A percentile compares a stretch with the other conserved stretches of the same genome.
Conservation (phyloP, 129 eudicot genomes). For the Escallonia herrerae region DNA sequence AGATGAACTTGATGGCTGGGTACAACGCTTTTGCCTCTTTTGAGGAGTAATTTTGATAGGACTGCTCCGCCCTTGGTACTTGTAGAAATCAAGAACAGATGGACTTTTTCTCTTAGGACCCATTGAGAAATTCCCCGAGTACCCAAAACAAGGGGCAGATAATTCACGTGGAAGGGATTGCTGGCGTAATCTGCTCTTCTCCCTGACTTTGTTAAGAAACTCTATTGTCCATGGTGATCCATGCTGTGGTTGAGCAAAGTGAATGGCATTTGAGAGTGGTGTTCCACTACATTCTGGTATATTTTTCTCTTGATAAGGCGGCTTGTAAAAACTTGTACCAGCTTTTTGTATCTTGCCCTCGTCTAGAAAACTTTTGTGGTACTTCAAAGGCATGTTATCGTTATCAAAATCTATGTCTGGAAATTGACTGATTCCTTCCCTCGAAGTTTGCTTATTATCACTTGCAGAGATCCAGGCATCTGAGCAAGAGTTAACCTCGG, state of each 20-base stretch:
- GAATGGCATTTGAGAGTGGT: conserved; percentile 69
- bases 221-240: conserved; percentile 98
- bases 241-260: conserved; percentile 38
- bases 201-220: conserved; percentile 74
- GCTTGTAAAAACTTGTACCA: conserved; percentile 15
- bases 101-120: conserved; percentile 81
- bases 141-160: conserved; percentile 45
- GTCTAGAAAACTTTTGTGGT: conserved; percentile 19
- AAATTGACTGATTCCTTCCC: conserved; percentile 24
- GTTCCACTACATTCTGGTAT: conserved; percentile 35
- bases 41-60: conserved; percentile 28
- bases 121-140: conserved; percentile 39
- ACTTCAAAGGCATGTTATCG: conserved; percentile 10
- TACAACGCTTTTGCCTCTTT: conserved; percentile 43
- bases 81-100: conserved; percentile 68
- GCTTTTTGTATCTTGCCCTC: conserved; percentile 22
- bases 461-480: conserved; percentile 39
- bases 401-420: conserved; percentile 20
- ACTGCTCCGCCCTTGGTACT: conserved; percentile 51
- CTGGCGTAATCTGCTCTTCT: conserved; percentile 68
- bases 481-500: conserved; percentile 35
- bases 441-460: conserved; percentile 14
- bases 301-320: conserved; percentile 22
- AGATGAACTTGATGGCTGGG: conserved; percentile 35
- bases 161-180: conserved; percentile 52